Conservation (phyloP, 768 basidiomycete species). For the Boletus sensibilis region DNA sequence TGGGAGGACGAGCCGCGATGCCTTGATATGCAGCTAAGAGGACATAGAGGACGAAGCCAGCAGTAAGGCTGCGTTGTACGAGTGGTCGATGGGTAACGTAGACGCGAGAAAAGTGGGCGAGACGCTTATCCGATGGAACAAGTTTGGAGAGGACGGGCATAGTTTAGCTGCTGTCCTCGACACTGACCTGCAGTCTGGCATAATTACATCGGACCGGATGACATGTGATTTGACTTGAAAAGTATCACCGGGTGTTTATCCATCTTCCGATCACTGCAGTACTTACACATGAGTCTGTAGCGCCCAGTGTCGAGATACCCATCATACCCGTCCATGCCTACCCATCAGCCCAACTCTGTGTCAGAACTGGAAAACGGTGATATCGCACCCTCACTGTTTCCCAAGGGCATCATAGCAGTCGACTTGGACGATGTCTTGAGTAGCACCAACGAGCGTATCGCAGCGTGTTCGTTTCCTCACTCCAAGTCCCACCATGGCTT, state of each 20-base stretch:
- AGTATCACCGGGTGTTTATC: neutral
- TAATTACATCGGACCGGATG: neutral
- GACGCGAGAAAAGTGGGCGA: slow-evolving; percentile 44
- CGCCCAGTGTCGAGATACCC: neutral
- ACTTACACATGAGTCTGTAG: too few species aligned
- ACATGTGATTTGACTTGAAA: slow-evolving; percentile 13
- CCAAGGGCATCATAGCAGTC: slow-evolving; percentile 51
- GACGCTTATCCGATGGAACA: slow-evolving; percentile 34
- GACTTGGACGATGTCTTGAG: slow-evolving; percentile 71
- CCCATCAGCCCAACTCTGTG: neutral
- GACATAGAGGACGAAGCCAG: slow-evolving; percentile 69
- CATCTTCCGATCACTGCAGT: neutral
- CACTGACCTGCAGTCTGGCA: neutral
- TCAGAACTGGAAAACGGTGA: neutral
- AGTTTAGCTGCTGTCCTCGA: neutral
- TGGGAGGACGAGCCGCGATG: slow-evolving; percentile 45
- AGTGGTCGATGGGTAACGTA: slow-evolving; percentile 68
- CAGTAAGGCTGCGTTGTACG: slow-evolving; percentile 69
- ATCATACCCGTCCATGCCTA: slow-evolving; percentile 8
- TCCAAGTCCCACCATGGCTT: neutral
- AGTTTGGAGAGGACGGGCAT: slow-evolving; percentile 34
- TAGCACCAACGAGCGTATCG: slow-evolving; percentile 57
- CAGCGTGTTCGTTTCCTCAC: slow-evolving; percentile 43
- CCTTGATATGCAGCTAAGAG: slow-evolving; percentile 61
- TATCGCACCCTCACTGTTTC: slow-evolving; percentile 5